Percentiles rank a stretch among this genome's conserved stretches.
Conservation (phyloP, 306 rosid species). For the Erythrophleum fordii region DNA sequence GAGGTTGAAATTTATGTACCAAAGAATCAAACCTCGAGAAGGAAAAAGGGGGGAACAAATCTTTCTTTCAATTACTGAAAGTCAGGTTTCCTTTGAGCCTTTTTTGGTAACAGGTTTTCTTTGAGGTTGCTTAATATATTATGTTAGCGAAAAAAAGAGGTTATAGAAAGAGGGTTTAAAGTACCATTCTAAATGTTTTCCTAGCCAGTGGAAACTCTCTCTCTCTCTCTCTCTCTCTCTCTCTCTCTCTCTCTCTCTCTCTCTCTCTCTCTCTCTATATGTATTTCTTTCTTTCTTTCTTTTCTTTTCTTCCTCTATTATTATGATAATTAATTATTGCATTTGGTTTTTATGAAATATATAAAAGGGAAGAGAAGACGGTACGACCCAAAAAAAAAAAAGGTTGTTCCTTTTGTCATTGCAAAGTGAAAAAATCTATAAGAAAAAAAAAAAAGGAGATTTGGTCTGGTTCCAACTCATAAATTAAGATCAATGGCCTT, state of each 20-base stretch:
- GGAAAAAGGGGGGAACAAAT: background rate
- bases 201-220: no score
- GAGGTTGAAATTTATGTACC: background rate
- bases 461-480: conserved; percentile 39
- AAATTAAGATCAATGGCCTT: conserved; percentile 45
- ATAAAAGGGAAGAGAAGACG: background rate
- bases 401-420: conserved; percentile 34
- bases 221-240: no score
- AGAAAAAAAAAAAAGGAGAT: no score
- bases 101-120: background rate
- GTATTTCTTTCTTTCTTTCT: no score
- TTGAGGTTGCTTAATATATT: background rate
- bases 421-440: conserved; percentile 51
- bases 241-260: no score
- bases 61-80: conserved; percentile 1
- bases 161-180: no score
- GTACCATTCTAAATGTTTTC: no score
- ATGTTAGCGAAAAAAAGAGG: no score
- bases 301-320: background rate
- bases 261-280: no score
- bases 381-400: background rate
- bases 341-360: conserved; percentile 6
- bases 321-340: background rate
- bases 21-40: background rate
- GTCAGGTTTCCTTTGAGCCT: no score